Conservation (phyloP, 2,329 filamentous ascomycete species). For the Akanthomyces dipterigenus region DNA sequence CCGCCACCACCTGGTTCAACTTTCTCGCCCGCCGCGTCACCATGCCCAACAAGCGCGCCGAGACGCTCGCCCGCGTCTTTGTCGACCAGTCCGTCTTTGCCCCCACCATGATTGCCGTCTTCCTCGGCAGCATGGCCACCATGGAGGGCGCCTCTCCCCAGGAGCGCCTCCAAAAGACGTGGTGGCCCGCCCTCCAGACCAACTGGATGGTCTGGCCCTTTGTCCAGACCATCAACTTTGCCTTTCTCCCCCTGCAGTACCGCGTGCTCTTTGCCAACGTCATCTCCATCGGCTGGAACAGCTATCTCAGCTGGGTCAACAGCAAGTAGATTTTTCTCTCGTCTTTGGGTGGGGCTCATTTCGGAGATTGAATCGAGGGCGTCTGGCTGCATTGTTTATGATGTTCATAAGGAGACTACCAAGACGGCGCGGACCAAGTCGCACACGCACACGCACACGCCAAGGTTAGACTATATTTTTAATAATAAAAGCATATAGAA, state of each 20-base stretch:
- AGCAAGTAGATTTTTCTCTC: constrained; percentile 28
- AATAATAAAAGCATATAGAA: constrained; percentile 10
- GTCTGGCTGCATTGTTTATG: background rate
- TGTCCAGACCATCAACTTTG: constrained; percentile 84
- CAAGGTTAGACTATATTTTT: background rate
- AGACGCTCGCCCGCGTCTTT: constrained; percentile 70
- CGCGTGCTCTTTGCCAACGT: constrained; percentile 82
- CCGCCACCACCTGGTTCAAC: constrained; percentile 79
- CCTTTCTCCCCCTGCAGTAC: constrained; percentile 75
- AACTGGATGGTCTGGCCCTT: constrained; percentile 87
- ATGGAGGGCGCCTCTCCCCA: constrained; percentile 58
- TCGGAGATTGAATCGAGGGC: background rate
- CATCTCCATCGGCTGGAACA: constrained; percentile 62
- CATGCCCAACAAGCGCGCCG: constrained; percentile 57
- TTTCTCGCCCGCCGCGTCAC: constrained; percentile 66
- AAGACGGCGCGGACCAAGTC: background rate
- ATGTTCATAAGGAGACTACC: background rate
- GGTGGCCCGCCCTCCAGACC: constrained; percentile 63
- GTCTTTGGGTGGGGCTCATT: too few species aligned
- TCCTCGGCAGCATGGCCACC: constrained; percentile 77
- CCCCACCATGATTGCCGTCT: constrained; percentile 72
- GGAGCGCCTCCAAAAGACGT: constrained; percentile 68
- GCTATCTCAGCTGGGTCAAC: constrained; percentile 57
- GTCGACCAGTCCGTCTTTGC: constrained; percentile 80
- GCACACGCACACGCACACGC: background rate